Percentiles rank a stretch among this genome's conserved stretches.
phyloP scores from a whole-genome alignment of 1,139 yeast species.

The Hyphopichia buzzinii region DNA sequence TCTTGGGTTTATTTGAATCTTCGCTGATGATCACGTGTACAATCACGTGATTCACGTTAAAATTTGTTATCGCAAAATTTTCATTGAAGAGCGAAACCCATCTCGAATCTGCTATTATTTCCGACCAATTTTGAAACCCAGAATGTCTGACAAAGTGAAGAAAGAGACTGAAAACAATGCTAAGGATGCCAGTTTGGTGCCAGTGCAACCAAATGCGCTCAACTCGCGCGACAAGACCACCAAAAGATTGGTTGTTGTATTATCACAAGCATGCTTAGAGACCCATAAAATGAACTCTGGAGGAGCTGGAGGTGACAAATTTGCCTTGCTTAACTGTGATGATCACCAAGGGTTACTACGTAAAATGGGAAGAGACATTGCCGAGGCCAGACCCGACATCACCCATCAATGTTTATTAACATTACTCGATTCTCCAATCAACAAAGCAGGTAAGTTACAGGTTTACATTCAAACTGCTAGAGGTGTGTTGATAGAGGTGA shows the following conservation, averaged over 20 bases:
- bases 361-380: slow-evolving; percentile 95
- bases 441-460: slow-evolving; percentile 94
- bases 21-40: no score
- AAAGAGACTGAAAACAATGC: slow-evolving; percentile 19
- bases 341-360: slow-evolving; percentile 95
- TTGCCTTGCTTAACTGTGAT: slow-evolving; percentile 91
- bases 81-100: no score
- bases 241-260: slow-evolving; percentile 83
- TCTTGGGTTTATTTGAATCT: no score
- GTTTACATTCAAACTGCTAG: slow-evolving; percentile 95
- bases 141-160: slow-evolving; percentile 1
- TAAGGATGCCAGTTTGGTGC: slow-evolving; percentile 62
- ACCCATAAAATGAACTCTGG: slow-evolving; percentile 83
- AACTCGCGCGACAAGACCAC: slow-evolving; percentile 80
- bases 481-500: slow-evolving; percentile 91
- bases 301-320: slow-evolving; percentile 84
- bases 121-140: no score
- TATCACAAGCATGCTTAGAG: slow-evolving; percentile 92
- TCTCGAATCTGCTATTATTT: no score
- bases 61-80: no score
- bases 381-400: slow-evolving; percentile 97
- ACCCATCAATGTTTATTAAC: slow-evolving; percentile 95
- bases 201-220: slow-evolving; percentile 79
- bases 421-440: slow-evolving; percentile 89
- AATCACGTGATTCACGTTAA: no score